Evolutionary conservation across 345 rosid genomes (phyloP), one percentile per base, ranked within the genome.

Genomic region (Gossypium stocksii): DNA sequence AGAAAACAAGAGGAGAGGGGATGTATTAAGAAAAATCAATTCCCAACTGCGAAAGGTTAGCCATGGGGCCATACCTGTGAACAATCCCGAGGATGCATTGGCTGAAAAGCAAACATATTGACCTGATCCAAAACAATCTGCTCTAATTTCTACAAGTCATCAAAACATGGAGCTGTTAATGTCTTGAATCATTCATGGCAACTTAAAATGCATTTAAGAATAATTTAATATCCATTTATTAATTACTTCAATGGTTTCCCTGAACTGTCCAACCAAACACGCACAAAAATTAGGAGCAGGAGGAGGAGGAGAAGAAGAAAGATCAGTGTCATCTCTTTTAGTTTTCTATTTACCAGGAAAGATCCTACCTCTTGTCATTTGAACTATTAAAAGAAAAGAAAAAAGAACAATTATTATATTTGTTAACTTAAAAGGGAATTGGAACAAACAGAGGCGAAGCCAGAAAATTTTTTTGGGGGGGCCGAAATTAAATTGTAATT

Each of bases 31-130:
- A 29, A 74, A 56, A 56, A 71, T 19, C 13, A 38, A 25, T 51
- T 25, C 12, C 14, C 0, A 25, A 43, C 20, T 6, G 53, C 3
- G n/a, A 48, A 49, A 62, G 48, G 17, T 16, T 25, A 73, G 4
- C 29, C 25, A 62, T n/a, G 52, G 34, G n/a, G 70, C 61, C 75
- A 73, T 73, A 95, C 97, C 91, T 88, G 98, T 77, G 95, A 88
- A 82, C 97, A 93, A 83, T 95, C 97, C n/a, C 85, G 85, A 53
- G 85, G 83, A 71, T 88, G 97, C 98, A 93, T 91, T 25, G 91
- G 93, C 76, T 85, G 91, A 74, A 95, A 93, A 85, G 90, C 76
- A 73, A 81, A 87, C 66, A 85, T 82, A 71, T 95, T 97, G 58
- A 85, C 84, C 59, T 78, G 80, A 46, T 85, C 85, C 80, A 83